Evolutionary conservation across 1,284 basidiomycete species (phyloP).

Genomic region (Coriolopsis trogii): DNA sequence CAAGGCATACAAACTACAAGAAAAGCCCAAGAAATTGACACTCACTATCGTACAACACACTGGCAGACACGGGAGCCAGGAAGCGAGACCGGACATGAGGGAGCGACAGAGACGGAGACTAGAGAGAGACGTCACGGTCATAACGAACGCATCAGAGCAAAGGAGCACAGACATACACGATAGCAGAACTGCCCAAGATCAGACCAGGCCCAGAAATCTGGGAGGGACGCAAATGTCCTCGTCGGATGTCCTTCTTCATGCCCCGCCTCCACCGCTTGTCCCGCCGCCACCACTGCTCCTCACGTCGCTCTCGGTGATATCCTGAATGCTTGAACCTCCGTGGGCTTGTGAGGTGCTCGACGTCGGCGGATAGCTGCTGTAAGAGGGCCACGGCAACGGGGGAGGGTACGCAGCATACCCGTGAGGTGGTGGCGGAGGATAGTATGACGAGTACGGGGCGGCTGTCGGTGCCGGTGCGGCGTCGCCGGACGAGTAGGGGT

Average conservation of each 20-base stretch:
- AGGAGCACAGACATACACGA: slow-evolving; percentile 19
- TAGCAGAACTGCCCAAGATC: slow-evolving; percentile 1
- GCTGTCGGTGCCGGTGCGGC: slow-evolving; percentile 2
- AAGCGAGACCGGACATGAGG: background rate
- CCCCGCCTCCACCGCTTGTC: slow-evolving; percentile 17
- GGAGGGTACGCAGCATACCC: slow-evolving; percentile 24
- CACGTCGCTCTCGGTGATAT: slow-evolving; percentile 22
- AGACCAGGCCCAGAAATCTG: slow-evolving; percentile 1
- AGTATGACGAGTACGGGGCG: slow-evolving; percentile 17
- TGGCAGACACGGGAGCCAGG: background rate
- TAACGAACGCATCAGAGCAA: slow-evolving; percentile 4
- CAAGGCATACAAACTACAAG: background rate
- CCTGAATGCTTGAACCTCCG: slow-evolving; percentile 20
- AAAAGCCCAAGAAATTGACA: slow-evolving; percentile 8
- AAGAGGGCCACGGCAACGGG: slow-evolving; percentile 28
- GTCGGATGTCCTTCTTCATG: slow-evolving; percentile 3
- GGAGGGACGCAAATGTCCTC: too few relatives aligned
- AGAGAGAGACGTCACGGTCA: slow-evolving; percentile 4
- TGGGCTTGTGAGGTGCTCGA: slow-evolving; percentile 2
- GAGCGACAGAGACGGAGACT: slow-evolving; percentile 7
- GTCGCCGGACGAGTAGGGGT: slow-evolving; percentile 18
- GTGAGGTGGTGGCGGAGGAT: slow-evolving; percentile 19
- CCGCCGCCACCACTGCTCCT: slow-evolving; percentile 19
- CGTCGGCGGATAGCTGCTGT: slow-evolving; percentile 27
- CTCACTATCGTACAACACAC: slow-evolving; percentile 15